Evolutionary conservation across 805 yeast genomes (phyloP).

Genomic region (Kuraishia hungarica): DNA sequence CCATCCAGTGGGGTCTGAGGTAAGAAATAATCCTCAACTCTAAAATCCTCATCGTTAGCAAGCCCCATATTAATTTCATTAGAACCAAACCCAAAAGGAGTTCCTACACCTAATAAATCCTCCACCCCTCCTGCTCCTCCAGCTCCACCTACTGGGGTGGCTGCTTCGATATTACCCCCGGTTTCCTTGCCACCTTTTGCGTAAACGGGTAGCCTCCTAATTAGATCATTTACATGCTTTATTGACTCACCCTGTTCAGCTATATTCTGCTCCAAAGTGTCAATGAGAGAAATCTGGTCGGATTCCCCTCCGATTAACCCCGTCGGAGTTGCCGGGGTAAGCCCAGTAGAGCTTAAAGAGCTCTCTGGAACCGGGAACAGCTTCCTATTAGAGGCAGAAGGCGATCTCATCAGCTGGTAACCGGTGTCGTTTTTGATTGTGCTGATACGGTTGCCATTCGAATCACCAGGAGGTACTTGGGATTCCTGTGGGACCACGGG

Average conservation of each 20-base stretch:
- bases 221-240: slow-evolving; percentile 51
- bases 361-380: neutral
- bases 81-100: neutral
- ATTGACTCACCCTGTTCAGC: slow-evolving; percentile 42
- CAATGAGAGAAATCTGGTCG: slow-evolving; percentile 1
- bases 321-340: neutral
- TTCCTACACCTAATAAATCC: neutral
- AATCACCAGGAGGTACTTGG: too few relatives aligned
- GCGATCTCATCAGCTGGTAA: neutral
- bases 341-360: neutral
- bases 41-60: slow-evolving; percentile 20
- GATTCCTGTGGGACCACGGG: too few relatives aligned
- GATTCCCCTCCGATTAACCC: neutral
- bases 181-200: neutral
- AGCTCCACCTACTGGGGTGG: neutral
- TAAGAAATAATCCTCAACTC: slow-evolving; percentile 22
- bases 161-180: too few relatives aligned
- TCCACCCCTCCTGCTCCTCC: neutral
- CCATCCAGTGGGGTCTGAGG: slow-evolving; percentile 19
- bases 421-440: neutral
- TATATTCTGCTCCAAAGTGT: slow-evolving; percentile 37
- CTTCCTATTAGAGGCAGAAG: neutral
- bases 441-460: neutral
- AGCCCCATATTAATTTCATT: neutral
- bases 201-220: slow-evolving; percentile 22